These are phyloP conservation scores for Aspergillus nidulans DNA, from an alignment of 495 filamentous ascomycete genomes.

Conservation along the genomic window DNA sequence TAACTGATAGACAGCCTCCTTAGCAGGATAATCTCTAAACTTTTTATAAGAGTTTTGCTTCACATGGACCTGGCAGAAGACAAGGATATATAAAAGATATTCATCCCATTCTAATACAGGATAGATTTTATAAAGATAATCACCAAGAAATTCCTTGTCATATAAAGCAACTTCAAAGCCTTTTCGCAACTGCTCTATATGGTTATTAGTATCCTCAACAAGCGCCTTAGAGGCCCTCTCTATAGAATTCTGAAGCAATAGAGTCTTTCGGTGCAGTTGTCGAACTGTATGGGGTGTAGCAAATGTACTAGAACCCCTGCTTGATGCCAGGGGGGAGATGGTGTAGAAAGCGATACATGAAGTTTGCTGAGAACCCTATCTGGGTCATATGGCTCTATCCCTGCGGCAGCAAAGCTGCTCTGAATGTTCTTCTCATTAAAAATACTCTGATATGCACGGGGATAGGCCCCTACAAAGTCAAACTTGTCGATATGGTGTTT, in stretches of 20 bases:
- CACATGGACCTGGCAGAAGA: too few species aligned
- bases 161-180: too few species aligned
- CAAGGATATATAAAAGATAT: too few species aligned
- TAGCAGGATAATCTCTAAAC: too few species aligned
- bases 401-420: slow-evolving; percentile 11
- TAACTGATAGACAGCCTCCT: too few species aligned
- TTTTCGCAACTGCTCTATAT: too few species aligned
- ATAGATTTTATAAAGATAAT: too few species aligned
- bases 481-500: slow-evolving; percentile 17
- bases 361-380: slow-evolving; percentile 4
- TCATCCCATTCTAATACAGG: too few species aligned
- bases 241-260: neutral
- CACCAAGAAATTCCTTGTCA: too few species aligned
- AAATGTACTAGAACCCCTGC: neutral
- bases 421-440: slow-evolving; percentile 13
- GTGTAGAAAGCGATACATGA: neutral
- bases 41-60: too few species aligned
- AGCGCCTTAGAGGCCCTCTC: neutral
- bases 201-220: too few species aligned
- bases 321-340: neutral
- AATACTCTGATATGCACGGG: neutral
- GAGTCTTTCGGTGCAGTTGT: neutral
- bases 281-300: slow-evolving; percentile 1
- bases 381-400: slow-evolving; percentile 6
- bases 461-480: slow-evolving; percentile 14